Evolutionary conservation across 306 rosid genomes (phyloP), one percentile per base, ranked within the genome.

Genomic region (Rosa multiflora): DNA sequence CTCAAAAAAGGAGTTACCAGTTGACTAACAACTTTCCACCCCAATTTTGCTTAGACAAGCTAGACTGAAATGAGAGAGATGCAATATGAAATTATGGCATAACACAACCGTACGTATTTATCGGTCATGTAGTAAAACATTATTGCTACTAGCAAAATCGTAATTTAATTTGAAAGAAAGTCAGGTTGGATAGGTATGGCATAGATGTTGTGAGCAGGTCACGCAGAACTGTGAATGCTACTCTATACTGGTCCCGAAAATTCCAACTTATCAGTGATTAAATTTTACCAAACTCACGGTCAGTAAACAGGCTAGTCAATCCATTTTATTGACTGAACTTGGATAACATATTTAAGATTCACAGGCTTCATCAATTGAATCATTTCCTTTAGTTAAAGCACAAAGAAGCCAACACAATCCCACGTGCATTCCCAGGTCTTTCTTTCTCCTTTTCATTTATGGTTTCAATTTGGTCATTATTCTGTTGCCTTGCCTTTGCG

Each of bases 401-500:
- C 70, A 75, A 61, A 18, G 43, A 63, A 20, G 48, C 44, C 42
- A 59, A 29, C 78, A 55, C 40, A 42, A 74, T 74, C 52, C 7
- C 69, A 26, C 12, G 17, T 23, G 43, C 53, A 23, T 76, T 64
- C 52, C 15, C 26, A 32, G 48, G 42, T 21, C 26, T 35, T 51
- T 79, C 63, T 71, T 51, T 79, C 63, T 71, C 3, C 10, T n/a
- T 35, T 53, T 66, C 8, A 6, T 15, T 48, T 48, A 21, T n/a
- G 46, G 62, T 37, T 44, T 20, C 79, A 8, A 62, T 9, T 32
- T 77, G 35, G 32, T 35, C 35, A 39, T 85, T 83, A 91, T 82
- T 95, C 97, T 32, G 97, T 88, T 62, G 98, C 99, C 89, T 95
- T 95, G 61, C 99, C 98, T 84, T 95, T 95, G 48, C 92, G 87